Evolutionary conservation across 179 eudicot genomes (phyloP).

Genomic region (Beta lomatogona): DNA sequence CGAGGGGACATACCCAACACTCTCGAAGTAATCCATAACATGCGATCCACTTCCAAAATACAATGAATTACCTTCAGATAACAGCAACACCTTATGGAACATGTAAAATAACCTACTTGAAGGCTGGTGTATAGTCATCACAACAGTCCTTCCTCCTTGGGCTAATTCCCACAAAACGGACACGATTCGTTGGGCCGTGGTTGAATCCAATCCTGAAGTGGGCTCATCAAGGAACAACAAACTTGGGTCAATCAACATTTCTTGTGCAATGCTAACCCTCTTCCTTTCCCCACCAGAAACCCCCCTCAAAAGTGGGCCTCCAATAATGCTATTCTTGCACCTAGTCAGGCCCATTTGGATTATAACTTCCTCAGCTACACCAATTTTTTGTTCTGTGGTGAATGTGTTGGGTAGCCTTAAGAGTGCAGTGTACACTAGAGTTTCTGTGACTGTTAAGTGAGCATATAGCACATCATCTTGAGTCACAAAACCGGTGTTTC

Average conservation of each 20-base stretch:
- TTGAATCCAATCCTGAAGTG: conserved; percentile 84
- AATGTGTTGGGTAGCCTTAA: conserved; percentile 62
- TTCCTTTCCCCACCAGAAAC: conserved; percentile 86
- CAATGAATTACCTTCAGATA: conserved; percentile 71
- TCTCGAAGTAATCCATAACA: conserved; percentile 63
- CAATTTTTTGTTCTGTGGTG: conserved; percentile 43
- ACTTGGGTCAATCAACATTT: conserved; percentile 81
- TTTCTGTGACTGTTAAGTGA: conserved; percentile 68
- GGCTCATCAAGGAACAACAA: conserved; percentile 81
- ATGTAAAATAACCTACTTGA: conserved; percentile 79
- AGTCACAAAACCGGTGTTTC: conserved; percentile 72
- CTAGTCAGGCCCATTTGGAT: conserved; percentile 51
- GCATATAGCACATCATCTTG: conserved; percentile 81
- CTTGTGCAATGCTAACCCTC: conserved; percentile 84
- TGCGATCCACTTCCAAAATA: conserved; percentile 64
- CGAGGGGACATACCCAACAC: conserved; percentile 57
- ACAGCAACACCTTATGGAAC: conserved; percentile 76
- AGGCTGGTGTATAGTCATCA: conserved; percentile 92
- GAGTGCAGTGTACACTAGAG: conserved; percentile 67
- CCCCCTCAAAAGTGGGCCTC: conserved; percentile 58
- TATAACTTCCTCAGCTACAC: conserved; percentile 51
- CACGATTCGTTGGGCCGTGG: conserved; percentile 79
- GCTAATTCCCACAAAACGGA: conserved; percentile 55
- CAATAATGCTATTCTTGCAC: conserved; percentile 69
- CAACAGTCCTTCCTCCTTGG: conserved; percentile 65